Conservation (phyloP, 2,329 filamentous ascomycete genomes). For the Hypoxylon sp. region DNA sequence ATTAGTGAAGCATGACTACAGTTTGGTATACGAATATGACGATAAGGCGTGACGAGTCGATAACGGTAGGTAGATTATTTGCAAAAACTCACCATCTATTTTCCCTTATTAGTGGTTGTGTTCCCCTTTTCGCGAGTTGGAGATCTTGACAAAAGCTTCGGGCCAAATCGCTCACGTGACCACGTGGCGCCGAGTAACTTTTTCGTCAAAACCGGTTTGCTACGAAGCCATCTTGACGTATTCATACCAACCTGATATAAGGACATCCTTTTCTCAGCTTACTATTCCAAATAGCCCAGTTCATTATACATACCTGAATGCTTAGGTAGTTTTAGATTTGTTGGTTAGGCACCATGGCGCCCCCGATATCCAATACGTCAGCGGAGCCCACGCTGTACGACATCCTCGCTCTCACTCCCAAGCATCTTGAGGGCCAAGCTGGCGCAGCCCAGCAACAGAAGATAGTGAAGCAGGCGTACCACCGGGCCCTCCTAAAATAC, state of each 20-base stretch:
- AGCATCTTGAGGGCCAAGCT: slow-evolving; percentile 62
- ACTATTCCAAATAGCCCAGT: not conserved
- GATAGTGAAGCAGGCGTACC: slow-evolving; percentile 73
- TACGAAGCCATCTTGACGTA: slow-evolving; percentile 19
- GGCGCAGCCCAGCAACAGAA: slow-evolving; percentile 63
- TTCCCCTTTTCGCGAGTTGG: slow-evolving; percentile 2
- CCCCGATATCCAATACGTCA: slow-evolving; percentile 49
- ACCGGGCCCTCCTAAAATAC: slow-evolving; percentile 73
- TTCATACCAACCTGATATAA: slow-evolving; percentile 30
- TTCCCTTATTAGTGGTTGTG: not conserved
- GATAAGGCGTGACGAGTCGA: not conserved
- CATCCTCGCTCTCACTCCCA: slow-evolving; percentile 69
- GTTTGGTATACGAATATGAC: not conserved
- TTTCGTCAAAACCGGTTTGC: slow-evolving; percentile 51
- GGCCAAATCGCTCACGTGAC: slow-evolving; percentile 49
- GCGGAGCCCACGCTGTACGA: slow-evolving; percentile 70
- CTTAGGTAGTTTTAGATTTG: not conserved
- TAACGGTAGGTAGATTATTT: slow-evolving; percentile 4
- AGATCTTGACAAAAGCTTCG: slow-evolving; percentile 1
- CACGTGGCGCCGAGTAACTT: slow-evolving; percentile 42
- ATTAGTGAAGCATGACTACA: not conserved
- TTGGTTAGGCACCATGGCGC: slow-evolving; percentile 45
- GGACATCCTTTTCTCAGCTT: slow-evolving; percentile 10
- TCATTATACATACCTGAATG: not conserved
- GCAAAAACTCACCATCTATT: not conserved